Evolutionary conservation across 1,284 basidiomycete species (phyloP), one percentile per base, ranked within the genome.

Genomic region (Pyrrhoderma noxium): DNA sequence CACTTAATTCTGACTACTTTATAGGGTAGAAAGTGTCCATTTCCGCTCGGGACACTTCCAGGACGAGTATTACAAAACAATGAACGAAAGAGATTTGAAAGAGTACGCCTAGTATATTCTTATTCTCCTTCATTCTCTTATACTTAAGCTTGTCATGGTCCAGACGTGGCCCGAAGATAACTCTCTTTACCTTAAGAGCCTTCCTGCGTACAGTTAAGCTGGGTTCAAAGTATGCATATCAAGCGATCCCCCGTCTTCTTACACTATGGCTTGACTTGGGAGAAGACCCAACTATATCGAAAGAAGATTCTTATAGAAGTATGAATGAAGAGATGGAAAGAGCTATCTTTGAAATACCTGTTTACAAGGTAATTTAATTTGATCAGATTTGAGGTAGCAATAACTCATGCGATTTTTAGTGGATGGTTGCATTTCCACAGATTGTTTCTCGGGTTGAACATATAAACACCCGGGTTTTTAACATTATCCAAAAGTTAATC

Each of bases 181-280:
- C 77, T 56, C 59, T 74, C 36, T 76, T 75, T 55, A 90, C 79
- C 7, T 74, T 89, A 59, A 75, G 76, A 57, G 76, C 83, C 46
- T 97, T 88, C 60, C 73, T 79, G 3, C 81, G 77, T 57, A 89
- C 93, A 0, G 82, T 95, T 50, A 74, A 75, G 59, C 71, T 78
- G 60, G 96, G 96, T 9, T 93, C 93, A 42, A 99, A 99, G 72
- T 98, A 89, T 67, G 89, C 97, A 45, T 99, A 95, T 66, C 94
- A 97, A 64, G 94, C 93, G 0, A 80, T 99, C 60, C 95, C 96
- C 0, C 82, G 96, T 35, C 76, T 98, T 57, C 76, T 99, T 11
- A 99, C 94, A 0, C 80, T 99, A 40, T 99, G 95, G 94, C 73
- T 99, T 47, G 93, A 98, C 63, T 70, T 90, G 54, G 93, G 89